Conservation (phyloP, 2,329 filamentous ascomycete species). For the Pseudocercospora pini-densiflorae region DNA sequence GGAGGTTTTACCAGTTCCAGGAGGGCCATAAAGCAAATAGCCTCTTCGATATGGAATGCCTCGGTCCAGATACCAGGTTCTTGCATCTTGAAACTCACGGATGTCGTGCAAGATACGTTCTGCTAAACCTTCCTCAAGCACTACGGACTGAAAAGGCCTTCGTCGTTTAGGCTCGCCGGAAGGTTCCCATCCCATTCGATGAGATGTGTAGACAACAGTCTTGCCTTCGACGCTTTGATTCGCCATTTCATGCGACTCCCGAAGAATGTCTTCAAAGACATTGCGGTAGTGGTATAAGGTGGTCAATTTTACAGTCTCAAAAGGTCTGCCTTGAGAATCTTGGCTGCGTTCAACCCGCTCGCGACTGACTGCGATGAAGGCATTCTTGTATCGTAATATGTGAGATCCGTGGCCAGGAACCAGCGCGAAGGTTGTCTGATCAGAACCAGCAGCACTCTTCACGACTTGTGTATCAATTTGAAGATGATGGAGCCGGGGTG, state of each 20-base stretch:
- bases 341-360: constrained; percentile 81
- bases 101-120: constrained; percentile 81
- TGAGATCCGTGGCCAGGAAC: constrained; percentile 92
- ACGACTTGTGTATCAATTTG: constrained; percentile 68
- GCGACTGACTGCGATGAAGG: constrained; percentile 84
- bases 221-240: constrained; percentile 84
- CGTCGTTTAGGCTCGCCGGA: constrained; percentile 87
- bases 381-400: constrained; percentile 81
- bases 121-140: constrained; percentile 82
- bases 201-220: constrained; percentile 86
- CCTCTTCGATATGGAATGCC: constrained; percentile 90
- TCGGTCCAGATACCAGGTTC: constrained; percentile 91
- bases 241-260: constrained; percentile 81
- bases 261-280: constrained; percentile 88
- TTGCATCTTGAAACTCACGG: constrained; percentile 76
- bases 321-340: constrained; percentile 82
- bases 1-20: constrained; percentile 84
- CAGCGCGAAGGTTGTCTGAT: constrained; percentile 80
- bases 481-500: constrained; percentile 65
- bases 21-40: constrained; percentile 75
- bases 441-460: constrained; percentile 67
- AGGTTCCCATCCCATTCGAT: constrained; percentile 81
- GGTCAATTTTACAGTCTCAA: constrained; percentile 91
- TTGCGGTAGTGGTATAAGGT: constrained; percentile 88
- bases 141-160: constrained; percentile 83